Conservation (phyloP, 768 basidiomycete species). For the Mycena leptocephala region DNA sequence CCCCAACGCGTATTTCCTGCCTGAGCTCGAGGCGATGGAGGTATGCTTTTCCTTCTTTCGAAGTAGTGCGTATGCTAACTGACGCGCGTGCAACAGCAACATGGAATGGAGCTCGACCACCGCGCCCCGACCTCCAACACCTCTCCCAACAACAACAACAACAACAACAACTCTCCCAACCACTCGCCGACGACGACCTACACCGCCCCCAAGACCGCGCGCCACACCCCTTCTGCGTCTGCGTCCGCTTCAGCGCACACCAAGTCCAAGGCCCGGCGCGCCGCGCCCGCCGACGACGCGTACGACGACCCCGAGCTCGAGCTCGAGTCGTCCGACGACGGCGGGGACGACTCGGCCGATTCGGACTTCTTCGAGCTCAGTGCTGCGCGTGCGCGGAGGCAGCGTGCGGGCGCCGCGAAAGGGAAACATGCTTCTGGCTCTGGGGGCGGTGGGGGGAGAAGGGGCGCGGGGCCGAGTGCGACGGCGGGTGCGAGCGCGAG, state of each 20-base stretch:
- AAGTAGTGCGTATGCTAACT: not conserved
- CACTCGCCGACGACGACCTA: not conserved
- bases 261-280: too few relatives aligned
- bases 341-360: constrained; percentile 34
- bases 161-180: not conserved
- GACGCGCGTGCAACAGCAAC: not conserved
- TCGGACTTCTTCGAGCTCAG: constrained; percentile 30
- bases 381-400: not conserved
- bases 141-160: not conserved
- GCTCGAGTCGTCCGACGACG: constrained; percentile 27
- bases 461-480: not conserved
- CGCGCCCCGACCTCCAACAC: not conserved
- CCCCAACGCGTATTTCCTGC: constrained; percentile 30
- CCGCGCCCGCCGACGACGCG: not conserved
- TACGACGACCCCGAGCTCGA: not conserved
- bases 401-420: not conserved
- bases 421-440: too few relatives aligned
- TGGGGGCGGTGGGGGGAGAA: not conserved
- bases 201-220: not conserved
- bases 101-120: not conserved
- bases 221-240: not conserved
- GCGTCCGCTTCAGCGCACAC: not conserved
- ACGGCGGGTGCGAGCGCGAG: not conserved
- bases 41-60: not conserved
- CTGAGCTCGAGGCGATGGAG: constrained; percentile 23